Conservation (phyloP, 2,329 filamentous ascomycete genomes). For the Paecilomyces sp. region DNA sequence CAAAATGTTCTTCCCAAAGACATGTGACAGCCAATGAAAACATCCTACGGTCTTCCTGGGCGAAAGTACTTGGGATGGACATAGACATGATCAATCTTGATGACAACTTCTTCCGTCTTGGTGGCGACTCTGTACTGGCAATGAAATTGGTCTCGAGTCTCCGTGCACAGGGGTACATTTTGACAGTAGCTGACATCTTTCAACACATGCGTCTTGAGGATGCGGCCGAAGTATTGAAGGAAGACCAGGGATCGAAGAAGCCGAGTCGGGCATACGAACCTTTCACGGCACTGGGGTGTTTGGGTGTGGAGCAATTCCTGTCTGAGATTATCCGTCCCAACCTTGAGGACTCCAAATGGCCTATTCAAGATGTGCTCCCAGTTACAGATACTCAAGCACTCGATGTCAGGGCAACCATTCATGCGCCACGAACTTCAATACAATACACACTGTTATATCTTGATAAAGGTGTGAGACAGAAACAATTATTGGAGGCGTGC, state of each 20-base stretch:
- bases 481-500: slow-evolving; percentile 36
- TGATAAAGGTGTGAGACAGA: slow-evolving; percentile 39
- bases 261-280: neutral
- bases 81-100: slow-evolving; percentile 43
- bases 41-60: slow-evolving; percentile 27
- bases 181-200: slow-evolving; percentile 47
- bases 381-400: slow-evolving; percentile 52
- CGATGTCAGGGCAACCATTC: slow-evolving; percentile 52
- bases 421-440: slow-evolving; percentile 47
- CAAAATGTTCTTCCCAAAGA: neutral
- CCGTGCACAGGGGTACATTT: slow-evolving; percentile 32
- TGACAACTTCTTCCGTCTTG: slow-evolving; percentile 55
- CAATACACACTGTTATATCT: slow-evolving; percentile 18
- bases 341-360: slow-evolving; percentile 42
- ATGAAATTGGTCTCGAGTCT: slow-evolving; percentile 49
- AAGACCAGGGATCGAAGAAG: slow-evolving; percentile 21
- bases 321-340: slow-evolving; percentile 40
- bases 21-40: slow-evolving; percentile 15
- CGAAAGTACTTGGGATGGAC: slow-evolving; percentile 17
- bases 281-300: neutral
- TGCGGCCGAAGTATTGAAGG: slow-evolving; percentile 45
- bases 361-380: slow-evolving; percentile 50
- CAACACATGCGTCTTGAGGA: slow-evolving; percentile 40
- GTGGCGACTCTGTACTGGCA: slow-evolving; percentile 54
- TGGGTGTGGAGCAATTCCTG: slow-evolving; percentile 30